Conservation (phyloP, 257 asterid species). For the Lycium barbarum region DNA sequence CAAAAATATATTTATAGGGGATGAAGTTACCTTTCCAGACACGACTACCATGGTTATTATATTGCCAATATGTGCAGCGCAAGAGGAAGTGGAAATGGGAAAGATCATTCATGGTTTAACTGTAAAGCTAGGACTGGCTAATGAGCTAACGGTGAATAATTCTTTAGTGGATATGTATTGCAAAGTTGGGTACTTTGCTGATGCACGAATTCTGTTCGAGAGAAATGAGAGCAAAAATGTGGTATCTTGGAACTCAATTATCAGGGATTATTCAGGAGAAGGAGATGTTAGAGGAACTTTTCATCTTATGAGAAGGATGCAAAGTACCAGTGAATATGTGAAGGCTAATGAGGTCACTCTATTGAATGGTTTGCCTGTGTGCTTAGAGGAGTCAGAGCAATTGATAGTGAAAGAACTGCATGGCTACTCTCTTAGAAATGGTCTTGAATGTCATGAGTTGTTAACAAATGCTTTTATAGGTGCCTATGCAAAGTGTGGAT, state of each 20-base stretch:
- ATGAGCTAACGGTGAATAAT: constrained; percentile 40
- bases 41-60: constrained; percentile 40
- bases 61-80: constrained; percentile 41
- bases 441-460: constrained; percentile 30
- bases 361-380: constrained; percentile 38
- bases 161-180: constrained; percentile 47
- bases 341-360: constrained; percentile 42
- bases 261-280: constrained; percentile 42
- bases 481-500: constrained; percentile 44
- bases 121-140: constrained; percentile 38
- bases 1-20: constrained; percentile 5
- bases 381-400: constrained; percentile 37
- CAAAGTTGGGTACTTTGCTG: constrained; percentile 39
- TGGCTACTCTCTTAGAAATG: constrained; percentile 39
- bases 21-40: constrained; percentile 39
- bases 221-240: constrained; percentile 35
- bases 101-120: constrained; percentile 40
- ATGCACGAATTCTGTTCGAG: constrained; percentile 38
- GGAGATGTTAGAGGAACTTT: constrained; percentile 39
- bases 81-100: constrained; percentile 36
- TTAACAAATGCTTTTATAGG: constrained; percentile 41
- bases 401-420: constrained; percentile 44
- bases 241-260: constrained; percentile 49
- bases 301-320: constrained; percentile 43
- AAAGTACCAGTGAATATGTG: neutral